Evolutionary conservation across 2,329 filamentous ascomycete genomes (phyloP), one percentile per base, ranked within the genome.

Genomic region (Apiospora arundinis): DNA sequence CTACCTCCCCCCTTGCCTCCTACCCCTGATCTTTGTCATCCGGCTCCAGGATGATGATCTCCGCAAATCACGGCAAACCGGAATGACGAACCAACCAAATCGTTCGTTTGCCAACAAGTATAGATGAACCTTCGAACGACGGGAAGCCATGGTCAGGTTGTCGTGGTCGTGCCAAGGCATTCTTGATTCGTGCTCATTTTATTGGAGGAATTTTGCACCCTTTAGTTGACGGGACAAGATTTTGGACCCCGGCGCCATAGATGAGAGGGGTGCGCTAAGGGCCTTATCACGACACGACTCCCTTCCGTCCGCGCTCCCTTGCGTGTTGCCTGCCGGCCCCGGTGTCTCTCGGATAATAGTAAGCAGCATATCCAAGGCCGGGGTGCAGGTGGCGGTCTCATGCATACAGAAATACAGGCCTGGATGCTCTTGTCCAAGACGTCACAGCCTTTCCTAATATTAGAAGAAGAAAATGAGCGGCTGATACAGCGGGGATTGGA

Each of bases 191-290:
- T 60, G 52, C 52, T 32, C 52, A 6, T 63, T 4, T 40, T 18
- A 63, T 63, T 63, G 56, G 56, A 63, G 56, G 56, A 40, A 63
- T 63, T 40, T 60, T 11, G 32, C 28, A n/a, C 56, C 32, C 4
- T 40, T 40, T 18, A 6, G 28, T 63, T 63, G 21, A 40, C 32
- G n/a, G 18, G 32, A 40, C 56, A 40, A 32, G 56, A 40, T n/a
- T 32, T 32, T 63, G 56, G 56, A 40, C 56, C 56, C 56, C 8
- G 32, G 56, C 52, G 32, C 32, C 8, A 63, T n/a, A 40, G 32
- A 63, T 63, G 32, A 63, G 56, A 63, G 56, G 56, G 56, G 56
- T 63, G 56, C 56, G 56, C 56, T 40, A 40, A 32, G 56, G 56
- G 32, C 32, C 56, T 40, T 28, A n/a, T 40, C 56, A 63, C 56